A percentile compares a stretch with the other conserved stretches of the same genome.
phyloP scores from a whole-genome alignment of 106 monocot genomes.

The Dioscorea dumetorum region DNA sequence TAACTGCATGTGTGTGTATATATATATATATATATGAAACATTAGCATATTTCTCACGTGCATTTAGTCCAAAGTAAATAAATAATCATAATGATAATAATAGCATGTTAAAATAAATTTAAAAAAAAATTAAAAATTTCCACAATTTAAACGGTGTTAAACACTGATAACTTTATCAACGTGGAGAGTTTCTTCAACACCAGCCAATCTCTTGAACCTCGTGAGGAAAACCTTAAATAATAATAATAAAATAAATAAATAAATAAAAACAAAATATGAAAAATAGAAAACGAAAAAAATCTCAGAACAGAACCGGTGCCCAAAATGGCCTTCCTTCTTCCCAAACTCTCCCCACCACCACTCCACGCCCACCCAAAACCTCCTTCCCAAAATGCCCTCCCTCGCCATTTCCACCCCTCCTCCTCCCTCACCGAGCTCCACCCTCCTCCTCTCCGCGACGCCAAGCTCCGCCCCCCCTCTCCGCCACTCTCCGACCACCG shows the following conservation, averaged over 20 bases:
- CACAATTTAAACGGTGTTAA: too few relatives aligned
- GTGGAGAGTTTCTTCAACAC: too few relatives aligned
- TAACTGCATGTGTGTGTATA: too few relatives aligned
- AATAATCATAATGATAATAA: too few relatives aligned
- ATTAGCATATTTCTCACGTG: too few relatives aligned
- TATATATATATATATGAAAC: too few relatives aligned
- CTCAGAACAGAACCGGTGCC: neutral
- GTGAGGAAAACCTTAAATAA: too few relatives aligned
- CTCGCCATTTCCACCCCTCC: neutral
- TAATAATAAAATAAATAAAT: neutral
- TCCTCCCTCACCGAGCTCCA: conserved; percentile 17
- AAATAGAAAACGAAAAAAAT: neutral
- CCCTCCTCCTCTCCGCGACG: conserved; percentile 8
- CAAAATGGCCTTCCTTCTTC: conserved; percentile 44
- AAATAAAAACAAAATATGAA: neutral
- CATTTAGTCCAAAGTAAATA: too few relatives aligned
- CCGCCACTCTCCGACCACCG: neutral
- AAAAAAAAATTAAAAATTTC: too few relatives aligned
- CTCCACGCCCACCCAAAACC: conserved; percentile 11
- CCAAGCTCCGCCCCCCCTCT: neutral
- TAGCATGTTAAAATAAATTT: too few relatives aligned
- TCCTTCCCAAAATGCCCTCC: conserved; percentile 29
- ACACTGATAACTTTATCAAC: too few relatives aligned
- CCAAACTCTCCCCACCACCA: conserved; percentile 26
- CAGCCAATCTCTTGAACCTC: too few relatives aligned